These are phyloP conservation scores for Ophiognomonia clavigignenti-juglandacearum DNA, from an alignment of 2,329 filamentous ascomycete species.

Conservation along the genomic window DNA sequence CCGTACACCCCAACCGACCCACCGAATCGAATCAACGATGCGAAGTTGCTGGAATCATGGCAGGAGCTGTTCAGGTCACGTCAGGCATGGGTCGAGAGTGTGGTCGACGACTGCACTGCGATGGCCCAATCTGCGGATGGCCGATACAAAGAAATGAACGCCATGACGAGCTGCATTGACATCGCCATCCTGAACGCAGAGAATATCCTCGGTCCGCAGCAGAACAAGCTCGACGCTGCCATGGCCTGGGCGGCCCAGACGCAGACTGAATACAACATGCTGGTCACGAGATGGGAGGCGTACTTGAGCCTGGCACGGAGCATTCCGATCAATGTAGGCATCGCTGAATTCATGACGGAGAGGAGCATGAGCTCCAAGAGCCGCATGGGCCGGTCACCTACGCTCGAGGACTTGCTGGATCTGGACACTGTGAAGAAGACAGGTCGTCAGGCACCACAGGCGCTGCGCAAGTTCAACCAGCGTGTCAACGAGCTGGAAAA, in stretches of 20 bases:
- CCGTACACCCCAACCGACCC: constrained; percentile 57
- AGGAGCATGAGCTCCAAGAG: constrained; percentile 35
- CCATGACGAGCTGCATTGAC: constrained; percentile 74
- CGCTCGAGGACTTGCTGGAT: constrained; percentile 73
- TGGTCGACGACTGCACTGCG: constrained; percentile 63
- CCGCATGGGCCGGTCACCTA: constrained; percentile 44
- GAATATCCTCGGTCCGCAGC: constrained; percentile 65
- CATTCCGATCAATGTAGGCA: constrained; percentile 60
- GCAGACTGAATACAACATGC: constrained; percentile 60
- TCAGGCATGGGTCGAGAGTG: constrained; percentile 69
- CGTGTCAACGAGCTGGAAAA: constrained; percentile 59
- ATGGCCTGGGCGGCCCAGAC: constrained; percentile 66
- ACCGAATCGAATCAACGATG: constrained; percentile 78
- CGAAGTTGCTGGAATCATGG: constrained; percentile 82
- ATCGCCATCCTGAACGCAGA: constrained; percentile 84
- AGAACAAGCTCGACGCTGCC: constrained; percentile 66
- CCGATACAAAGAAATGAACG: constrained; percentile 67
- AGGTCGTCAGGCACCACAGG: constrained; percentile 56
- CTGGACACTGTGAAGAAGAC: constrained; percentile 67
- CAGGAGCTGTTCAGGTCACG: constrained; percentile 78
- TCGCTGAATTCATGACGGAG: constrained; percentile 62
- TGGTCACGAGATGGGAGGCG: constrained; percentile 62
- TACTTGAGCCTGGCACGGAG: constrained; percentile 61
- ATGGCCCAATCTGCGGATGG: constrained; percentile 60
- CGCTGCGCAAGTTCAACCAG: constrained; percentile 54